These are phyloP conservation scores for Cucumis melo DNA, from an alignment of 306 rosid species.

Conservation along the genomic window DNA sequence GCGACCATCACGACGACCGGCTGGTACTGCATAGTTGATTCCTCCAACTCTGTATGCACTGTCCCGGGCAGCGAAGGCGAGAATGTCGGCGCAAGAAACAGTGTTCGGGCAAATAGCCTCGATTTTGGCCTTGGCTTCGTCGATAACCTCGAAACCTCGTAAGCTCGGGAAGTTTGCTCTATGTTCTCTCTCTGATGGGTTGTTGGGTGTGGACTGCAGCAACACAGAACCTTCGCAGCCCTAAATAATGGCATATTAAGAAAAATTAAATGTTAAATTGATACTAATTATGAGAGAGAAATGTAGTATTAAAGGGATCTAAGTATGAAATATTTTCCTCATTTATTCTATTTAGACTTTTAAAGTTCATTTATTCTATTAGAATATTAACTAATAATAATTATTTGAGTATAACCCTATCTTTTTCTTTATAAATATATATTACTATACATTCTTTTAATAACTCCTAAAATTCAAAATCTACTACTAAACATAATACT, in stretches of 20 bases:
- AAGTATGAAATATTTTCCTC: no score
- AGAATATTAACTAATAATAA: no score
- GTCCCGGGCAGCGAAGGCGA: slow-evolving; percentile 31
- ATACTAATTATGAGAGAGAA: no score
- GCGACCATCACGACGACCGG: slow-evolving; percentile 22
- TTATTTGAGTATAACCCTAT: no score
- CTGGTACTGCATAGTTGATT: slow-evolving; percentile 18
- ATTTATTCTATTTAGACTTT: no score
- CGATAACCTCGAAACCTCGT: slow-evolving; percentile 26
- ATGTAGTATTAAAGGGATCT: no score
- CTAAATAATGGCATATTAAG: neutral
- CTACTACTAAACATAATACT: no score
- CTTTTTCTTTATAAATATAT: no score
- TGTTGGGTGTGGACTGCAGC: slow-evolving; percentile 17
- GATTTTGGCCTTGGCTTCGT: slow-evolving; percentile 18
- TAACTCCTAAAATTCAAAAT: no score
- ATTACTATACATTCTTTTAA: no score
- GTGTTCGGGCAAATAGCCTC: slow-evolving; percentile 26
- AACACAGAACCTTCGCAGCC: slow-evolving; percentile 27
- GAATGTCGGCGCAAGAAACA: slow-evolving; percentile 28
- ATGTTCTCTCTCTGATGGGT: slow-evolving; percentile 19
- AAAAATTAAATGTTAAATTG: no score
- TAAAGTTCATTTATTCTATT: no score
- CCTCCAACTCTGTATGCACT: slow-evolving; percentile 13
- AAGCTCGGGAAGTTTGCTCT: slow-evolving; percentile 23